These are phyloP conservation scores for Candida sanyaensis DNA, from an alignment of 1,139 yeast genomes.

Conservation along the genomic window DNA sequence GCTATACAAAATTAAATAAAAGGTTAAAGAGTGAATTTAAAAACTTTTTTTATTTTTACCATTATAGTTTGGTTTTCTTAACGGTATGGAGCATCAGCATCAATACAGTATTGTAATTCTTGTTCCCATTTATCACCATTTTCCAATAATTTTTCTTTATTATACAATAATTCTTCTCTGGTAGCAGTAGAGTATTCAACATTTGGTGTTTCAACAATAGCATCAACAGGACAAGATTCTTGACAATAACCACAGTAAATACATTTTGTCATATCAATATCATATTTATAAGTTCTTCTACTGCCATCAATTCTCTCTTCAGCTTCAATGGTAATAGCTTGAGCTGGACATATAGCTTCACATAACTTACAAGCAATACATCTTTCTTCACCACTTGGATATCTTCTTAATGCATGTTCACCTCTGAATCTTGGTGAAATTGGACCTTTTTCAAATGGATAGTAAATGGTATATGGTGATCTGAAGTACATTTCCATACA, in stretches of 20 bases:
- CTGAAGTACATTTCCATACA: constrained; percentile 87
- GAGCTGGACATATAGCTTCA: constrained; percentile 93
- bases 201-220: constrained; percentile 89
- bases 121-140: constrained; percentile 96
- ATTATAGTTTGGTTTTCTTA: constrained; percentile 24
- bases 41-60: neutral
- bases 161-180: constrained; percentile 85
- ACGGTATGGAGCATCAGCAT: constrained; percentile 90
- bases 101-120: constrained; percentile 84
- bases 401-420: constrained; percentile 88
- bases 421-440: constrained; percentile 90
- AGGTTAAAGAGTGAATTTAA: neutral
- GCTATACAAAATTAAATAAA: constrained; percentile 1
- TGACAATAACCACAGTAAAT: constrained; percentile 93
- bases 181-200: constrained; percentile 86
- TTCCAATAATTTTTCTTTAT: constrained; percentile 84
- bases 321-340: constrained; percentile 91
- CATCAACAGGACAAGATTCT: constrained; percentile 93
- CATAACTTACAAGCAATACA: constrained; percentile 89
- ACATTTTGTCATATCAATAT: constrained; percentile 93
- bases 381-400: constrained; percentile 91
- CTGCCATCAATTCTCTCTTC: constrained; percentile 91
- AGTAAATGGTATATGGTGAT: constrained; percentile 86
- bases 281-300: constrained; percentile 87
- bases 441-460: constrained; percentile 91